Evolutionary conservation across 2,329 filamentous ascomycete genomes (phyloP), one percentile per base, ranked within the genome.

Genomic region (Ceratocystis alfenasii): DNA sequence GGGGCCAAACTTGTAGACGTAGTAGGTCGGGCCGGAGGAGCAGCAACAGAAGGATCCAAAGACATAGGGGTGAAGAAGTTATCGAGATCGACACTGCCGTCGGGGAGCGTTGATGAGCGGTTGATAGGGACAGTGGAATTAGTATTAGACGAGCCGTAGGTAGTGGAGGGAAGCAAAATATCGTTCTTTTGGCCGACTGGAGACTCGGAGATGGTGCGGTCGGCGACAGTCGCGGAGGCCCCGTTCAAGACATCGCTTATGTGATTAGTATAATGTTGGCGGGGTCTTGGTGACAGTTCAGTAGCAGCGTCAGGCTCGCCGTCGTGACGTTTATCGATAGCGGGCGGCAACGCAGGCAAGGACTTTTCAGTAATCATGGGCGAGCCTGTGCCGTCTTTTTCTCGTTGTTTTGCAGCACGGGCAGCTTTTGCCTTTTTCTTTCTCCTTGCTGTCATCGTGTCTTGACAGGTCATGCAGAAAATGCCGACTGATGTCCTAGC

Each of bases 381-480:
- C 63, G 80, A 84, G 59, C 77, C 75, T 45, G 41, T 55, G 41
- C 15, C 41, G 17, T 87, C 84, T 73, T 87, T 86, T 70, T 86
- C 84, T 71, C 83, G 79, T 63, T 80, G 76, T 71, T 86, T 86
- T 62, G 82, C 80, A 68, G 81, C 80, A 10, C 65, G 66, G 20
- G 74, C 72, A 64, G 86, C 83, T 75, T 90, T 91, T 48, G 87
- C 87, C 75, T 90, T 91, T 78, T 97, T 96, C 72, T 90, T 84
- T 69, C 93, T 83, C 69, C 93, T 83, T 62, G 93, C 90, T 91
- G 97, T 97, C 64, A 99, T 78, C 33, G 90, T 94, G 76, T 99
- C 94, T 74, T 99, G 94, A 74, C 94, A 99, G 73, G 87, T 91
- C 94, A 99, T 99, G 78, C 94, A 99, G 74, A 99, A 97, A 71